Percentiles rank a stretch among this genome's conserved stretches.
These are phyloP conservation scores for Fusarium sp. DNA, from an alignment of 2,329 filamentous ascomycete genomes.

Conservation along the genomic window DNA sequence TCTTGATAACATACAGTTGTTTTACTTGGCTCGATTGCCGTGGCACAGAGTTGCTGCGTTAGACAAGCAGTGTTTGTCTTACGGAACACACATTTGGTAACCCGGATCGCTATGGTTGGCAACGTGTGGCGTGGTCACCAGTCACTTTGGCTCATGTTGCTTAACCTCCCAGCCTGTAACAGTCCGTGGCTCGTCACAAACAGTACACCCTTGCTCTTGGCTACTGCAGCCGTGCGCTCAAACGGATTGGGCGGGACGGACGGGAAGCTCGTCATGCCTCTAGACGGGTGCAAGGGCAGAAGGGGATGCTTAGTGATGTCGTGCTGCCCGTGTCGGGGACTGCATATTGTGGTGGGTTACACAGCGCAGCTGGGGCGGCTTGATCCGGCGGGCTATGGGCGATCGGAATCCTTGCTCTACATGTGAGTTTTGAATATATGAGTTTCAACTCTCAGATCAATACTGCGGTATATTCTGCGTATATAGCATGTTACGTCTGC, in stretches of 20 bases:
- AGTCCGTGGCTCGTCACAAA: slow-evolving; percentile 11
- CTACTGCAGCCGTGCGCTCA: slow-evolving; percentile 1
- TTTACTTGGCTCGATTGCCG: slow-evolving; percentile 15
- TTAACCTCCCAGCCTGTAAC: slow-evolving; percentile 19
- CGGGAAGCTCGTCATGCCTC: slow-evolving; percentile 3
- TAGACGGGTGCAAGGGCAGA: slow-evolving; percentile 11
- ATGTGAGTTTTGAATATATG: slow-evolving; percentile 9
- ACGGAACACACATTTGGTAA: slow-evolving; percentile 21
- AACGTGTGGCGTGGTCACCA: slow-evolving; percentile 32
- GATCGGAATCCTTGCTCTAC: slow-evolving; percentile 27
- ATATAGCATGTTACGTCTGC: neutral
- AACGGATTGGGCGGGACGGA: neutral
- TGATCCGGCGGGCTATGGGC: slow-evolving; percentile 29
- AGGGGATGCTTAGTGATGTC: slow-evolving; percentile 8
- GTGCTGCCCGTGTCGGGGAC: slow-evolving; percentile 1
- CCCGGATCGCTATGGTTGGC: slow-evolving; percentile 31
- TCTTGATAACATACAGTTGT: slow-evolving; percentile 17
- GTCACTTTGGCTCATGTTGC: slow-evolving; percentile 3
- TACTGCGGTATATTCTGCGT: neutral
- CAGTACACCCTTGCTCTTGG: neutral
- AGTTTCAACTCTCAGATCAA: slow-evolving; percentile 1
- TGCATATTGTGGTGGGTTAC: slow-evolving; percentile 11
- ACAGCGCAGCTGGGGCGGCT: slow-evolving; percentile 15
- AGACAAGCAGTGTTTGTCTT: slow-evolving; percentile 24
- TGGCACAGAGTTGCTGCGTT: slow-evolving; percentile 4